A percentile compares a stretch with the other conserved stretches of the same genome.
Evolutionary conservation across 371 early-diverging fungal genomes (phyloP).

Genomic region (Mucor irregularis): DNA sequence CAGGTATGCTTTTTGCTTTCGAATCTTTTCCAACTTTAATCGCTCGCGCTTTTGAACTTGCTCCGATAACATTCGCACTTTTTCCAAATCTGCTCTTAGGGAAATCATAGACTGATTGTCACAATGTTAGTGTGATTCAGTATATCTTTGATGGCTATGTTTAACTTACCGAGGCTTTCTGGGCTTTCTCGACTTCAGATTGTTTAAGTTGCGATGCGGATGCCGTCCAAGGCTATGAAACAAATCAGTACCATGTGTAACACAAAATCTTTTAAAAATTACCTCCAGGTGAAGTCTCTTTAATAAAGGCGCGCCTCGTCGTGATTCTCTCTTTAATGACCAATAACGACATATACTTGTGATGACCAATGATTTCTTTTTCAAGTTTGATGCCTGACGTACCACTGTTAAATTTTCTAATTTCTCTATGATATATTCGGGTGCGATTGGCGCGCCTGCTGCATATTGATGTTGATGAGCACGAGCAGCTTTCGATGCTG

Average conservation of each 20-base stretch:
- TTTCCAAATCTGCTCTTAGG: conserved; percentile 85
- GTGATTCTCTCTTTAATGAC: conserved; percentile 86
- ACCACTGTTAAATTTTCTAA: conserved; percentile 54
- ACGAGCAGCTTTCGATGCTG: conserved; percentile 58
- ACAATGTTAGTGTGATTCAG: neutral
- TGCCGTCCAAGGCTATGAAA: conserved; percentile 97
- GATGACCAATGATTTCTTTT: conserved; percentile 60
- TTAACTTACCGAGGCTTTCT: conserved; percentile 53
- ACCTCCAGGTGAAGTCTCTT: conserved; percentile 95
- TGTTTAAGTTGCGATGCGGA: conserved; percentile 79
- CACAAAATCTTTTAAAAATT: conserved; percentile 1
- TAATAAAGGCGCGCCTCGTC: conserved; percentile 90
- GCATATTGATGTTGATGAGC: conserved; percentile 63
- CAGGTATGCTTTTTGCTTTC: conserved; percentile 67
- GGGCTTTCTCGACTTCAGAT: conserved; percentile 75
- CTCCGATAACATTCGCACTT: conserved; percentile 84
- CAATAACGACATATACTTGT: conserved; percentile 84
- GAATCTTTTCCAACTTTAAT: conserved; percentile 68
- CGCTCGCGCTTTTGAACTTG: conserved; percentile 87
- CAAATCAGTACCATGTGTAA: no score
- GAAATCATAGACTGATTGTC: conserved; percentile 39
- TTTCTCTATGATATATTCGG: conserved; percentile 65
- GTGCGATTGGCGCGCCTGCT: conserved; percentile 67
- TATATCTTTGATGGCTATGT: neutral
- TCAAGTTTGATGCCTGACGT: conserved; percentile 39